These are phyloP conservation scores for Diphasiastrum complanatum DNA, from an alignment of 83 land plant genomes.

Conservation along the genomic window DNA sequence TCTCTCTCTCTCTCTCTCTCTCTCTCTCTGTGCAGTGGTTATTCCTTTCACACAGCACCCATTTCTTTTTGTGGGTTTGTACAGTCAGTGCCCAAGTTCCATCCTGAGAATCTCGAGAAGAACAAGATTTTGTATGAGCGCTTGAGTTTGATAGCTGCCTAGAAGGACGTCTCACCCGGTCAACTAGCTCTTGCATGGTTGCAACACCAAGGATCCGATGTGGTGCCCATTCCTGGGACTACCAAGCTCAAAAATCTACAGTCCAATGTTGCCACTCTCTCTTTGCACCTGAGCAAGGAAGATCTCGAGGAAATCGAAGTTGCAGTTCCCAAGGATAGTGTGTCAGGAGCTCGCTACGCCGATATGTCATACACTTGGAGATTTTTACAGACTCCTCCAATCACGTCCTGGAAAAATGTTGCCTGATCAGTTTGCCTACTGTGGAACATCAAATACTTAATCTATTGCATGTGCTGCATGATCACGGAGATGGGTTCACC, in stretches of 20 bases:
- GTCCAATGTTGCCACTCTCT: neutral
- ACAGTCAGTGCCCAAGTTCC: neutral
- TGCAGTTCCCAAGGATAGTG: neutral
- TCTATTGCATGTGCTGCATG: no score
- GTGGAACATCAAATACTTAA: no score
- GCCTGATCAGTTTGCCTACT: no score
- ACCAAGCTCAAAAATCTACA: neutral
- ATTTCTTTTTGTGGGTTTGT: no score
- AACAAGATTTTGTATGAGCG: constrained; percentile 3
- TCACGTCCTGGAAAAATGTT: no score
- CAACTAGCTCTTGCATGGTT: constrained; percentile 1
- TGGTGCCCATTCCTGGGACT: constrained; percentile 9
- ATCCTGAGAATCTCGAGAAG: neutral
- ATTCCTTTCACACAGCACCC: no score
- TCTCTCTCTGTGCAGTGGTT: no score
- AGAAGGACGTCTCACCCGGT: neutral
- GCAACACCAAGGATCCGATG: constrained; percentile 4
- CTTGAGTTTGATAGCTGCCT: neutral
- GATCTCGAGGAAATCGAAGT: neutral
- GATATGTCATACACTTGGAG: no score
- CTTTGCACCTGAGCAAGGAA: neutral
- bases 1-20: no score
- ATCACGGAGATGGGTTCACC: no score
- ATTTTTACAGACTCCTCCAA: no score
- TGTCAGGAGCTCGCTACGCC: neutral